Percentiles rank a stretch among this genome's conserved stretches.
Evolutionary conservation across 1,139 yeast genomes (phyloP).

Genomic region (Kluyveromyces sp.): DNA sequence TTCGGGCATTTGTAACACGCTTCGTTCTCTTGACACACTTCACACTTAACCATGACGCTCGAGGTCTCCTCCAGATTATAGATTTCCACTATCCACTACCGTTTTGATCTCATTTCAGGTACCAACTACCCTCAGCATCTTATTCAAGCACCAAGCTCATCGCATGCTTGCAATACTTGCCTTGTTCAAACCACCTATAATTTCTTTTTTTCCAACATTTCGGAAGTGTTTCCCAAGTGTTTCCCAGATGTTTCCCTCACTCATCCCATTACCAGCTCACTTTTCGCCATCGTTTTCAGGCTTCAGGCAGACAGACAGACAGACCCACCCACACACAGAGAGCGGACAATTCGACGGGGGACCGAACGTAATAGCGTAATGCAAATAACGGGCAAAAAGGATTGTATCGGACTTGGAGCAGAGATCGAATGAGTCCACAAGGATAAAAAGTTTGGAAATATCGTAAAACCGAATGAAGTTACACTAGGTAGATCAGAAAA

Average conservation of each 20-base stretch:
- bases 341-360: neutral
- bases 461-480: no score
- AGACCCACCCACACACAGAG: neutral
- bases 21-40: slow-evolving; percentile 36
- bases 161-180: slow-evolving; percentile 3
- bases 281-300: slow-evolving; percentile 1
- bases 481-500: no score
- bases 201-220: neutral
- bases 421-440: no score
- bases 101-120: neutral
- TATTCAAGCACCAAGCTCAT: neutral
- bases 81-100: neutral
- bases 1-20: slow-evolving; percentile 59
- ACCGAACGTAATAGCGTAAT: neutral
- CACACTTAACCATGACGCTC: slow-evolving; percentile 31
- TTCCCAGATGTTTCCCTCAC: neutral
- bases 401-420: neutral
- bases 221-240: neutral
- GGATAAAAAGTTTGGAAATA: no score
- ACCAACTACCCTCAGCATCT: neutral
- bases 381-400: neutral
- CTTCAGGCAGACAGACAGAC: neutral
- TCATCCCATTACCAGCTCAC: neutral
- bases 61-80: neutral
- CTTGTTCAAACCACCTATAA: neutral